Conservation (phyloP, 2,329 filamentous ascomycete species). For the Sporothrix inflata region DNA sequence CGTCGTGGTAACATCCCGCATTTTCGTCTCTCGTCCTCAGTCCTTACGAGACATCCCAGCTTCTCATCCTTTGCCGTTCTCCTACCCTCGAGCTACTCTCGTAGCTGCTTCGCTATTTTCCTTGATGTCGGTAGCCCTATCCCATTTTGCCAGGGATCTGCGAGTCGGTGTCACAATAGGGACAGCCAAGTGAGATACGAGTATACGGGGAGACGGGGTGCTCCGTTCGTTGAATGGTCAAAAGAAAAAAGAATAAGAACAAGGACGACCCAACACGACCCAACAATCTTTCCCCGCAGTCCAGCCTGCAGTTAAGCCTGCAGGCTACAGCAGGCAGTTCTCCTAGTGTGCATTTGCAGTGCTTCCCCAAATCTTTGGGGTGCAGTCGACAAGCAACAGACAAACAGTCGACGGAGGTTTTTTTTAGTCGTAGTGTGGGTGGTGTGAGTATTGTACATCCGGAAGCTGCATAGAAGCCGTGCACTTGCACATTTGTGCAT, state of each 20-base stretch:
- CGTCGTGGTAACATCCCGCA: background rate
- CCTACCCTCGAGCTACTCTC: background rate
- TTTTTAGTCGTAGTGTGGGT: background rate
- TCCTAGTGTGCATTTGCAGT: background rate
- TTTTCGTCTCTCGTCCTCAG: background rate
- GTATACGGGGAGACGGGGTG: background rate
- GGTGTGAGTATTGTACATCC: slow-evolving; percentile 10
- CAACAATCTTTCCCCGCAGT: slow-evolving; percentile 22
- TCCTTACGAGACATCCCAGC: background rate
- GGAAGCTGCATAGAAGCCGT: slow-evolving; percentile 16
- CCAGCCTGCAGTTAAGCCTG: background rate
- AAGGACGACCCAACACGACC: too few relatives aligned
- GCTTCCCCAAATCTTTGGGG: background rate
- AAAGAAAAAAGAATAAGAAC: background rate
- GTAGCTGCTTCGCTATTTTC: slow-evolving; percentile 17
- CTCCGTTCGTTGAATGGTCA: background rate
- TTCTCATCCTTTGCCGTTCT: background rate
- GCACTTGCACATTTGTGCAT: slow-evolving; percentile 24
- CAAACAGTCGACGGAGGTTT: background rate
- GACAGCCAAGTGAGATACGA: background rate
- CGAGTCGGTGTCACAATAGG: background rate
- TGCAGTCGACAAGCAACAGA: background rate
- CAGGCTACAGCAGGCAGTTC: background rate
- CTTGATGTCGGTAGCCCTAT: slow-evolving; percentile 13
- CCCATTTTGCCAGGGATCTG: slow-evolving; percentile 9